Evolutionary conservation across 163 green algal genomes (phyloP).

Genomic region (Coccomyxa subellipsoidea): DNA sequence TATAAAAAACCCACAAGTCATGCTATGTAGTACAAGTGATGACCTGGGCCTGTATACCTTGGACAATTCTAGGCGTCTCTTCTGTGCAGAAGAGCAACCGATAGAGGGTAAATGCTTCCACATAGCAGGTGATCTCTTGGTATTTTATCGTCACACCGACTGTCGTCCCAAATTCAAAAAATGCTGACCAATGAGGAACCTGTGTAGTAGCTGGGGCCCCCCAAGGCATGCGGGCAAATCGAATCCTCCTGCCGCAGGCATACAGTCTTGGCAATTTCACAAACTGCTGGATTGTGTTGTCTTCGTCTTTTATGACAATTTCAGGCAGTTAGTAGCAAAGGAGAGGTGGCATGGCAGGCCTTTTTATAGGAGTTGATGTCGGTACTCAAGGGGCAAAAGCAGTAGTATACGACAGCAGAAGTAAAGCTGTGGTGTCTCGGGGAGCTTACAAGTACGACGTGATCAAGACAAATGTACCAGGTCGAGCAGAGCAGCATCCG

Average conservation of each 20-base stretch:
- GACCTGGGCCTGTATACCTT: no score
- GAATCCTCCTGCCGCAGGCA: neutral
- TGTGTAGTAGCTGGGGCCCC: neutral
- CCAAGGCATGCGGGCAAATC: neutral
- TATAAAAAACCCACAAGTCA: no score
- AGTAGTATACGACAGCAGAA: conserved; percentile 56
- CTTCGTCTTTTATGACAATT: no score
- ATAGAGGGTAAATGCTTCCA: no score
- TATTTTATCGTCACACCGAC: no score
- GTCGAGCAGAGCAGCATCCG: conserved; percentile 78
- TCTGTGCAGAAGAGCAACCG: no score
- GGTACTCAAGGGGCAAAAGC: conserved; percentile 76
- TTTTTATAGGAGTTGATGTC: conserved; percentile 71
- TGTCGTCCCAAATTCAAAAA: no score
- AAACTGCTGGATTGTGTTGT: no score
- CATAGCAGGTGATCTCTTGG: no score
- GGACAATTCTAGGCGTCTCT: no score
- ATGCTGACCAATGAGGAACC: neutral
- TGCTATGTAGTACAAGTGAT: no score
- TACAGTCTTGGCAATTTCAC: neutral
- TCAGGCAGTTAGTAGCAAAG: no score
- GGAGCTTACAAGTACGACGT: conserved; percentile 53
- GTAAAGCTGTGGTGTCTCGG: conserved; percentile 46
- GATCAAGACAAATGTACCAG: conserved; percentile 42
- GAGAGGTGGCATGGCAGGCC: neutral